Base-by-base conservation (phyloP, 345 rosid genomes). In the Euphorbia peplus region DNA sequence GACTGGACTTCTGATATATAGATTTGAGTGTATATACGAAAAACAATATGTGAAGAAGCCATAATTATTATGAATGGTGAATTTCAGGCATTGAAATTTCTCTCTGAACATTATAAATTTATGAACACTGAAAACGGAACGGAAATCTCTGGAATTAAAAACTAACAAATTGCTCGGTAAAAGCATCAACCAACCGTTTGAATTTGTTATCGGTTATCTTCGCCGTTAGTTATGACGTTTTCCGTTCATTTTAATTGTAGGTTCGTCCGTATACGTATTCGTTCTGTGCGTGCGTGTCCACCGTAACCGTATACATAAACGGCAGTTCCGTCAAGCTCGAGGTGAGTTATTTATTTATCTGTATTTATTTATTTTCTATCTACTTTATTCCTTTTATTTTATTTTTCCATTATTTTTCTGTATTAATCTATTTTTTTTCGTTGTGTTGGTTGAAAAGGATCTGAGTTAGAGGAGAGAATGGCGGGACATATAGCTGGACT, bases 41-140 rank as follows among this genome's bases (percentile, higher is more conserved):
- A 15, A 66, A 32, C 57, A n/a, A 67, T 55, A 21, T 61, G 41
- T 37, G 65, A 61, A 61, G 48, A 1, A 24, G 70, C 70, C 60
- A 53, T 29, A 22, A 22, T 47, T 8, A 24, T 46, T 46, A 39
- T 39, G 11, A 35, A 14, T 21, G 46, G 51, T 51, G 1, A 15
- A 54, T 15, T 67, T 44, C 37, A 56, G 42, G 63, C 18, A 18
- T 8, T 56, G 5, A 1, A 61, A 37, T 35, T 37, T 50, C 28
- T 50, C 28, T 7, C 37, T 16, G 18, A 21, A 35, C 30, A 39
- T 24, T 28, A 21, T 19, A 30, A n/a, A 48, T 19, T 3, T 16
- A 29, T 9, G 19, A 5, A 0, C 30, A 11, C 41, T 12, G 5
- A 39, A 55, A 22, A n/a, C n/a, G n/a, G 15, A 39, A 39, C 4